These are phyloP conservation scores for Capsicum baccatum DNA, from an alignment of 257 asterid species.

Conservation along the genomic window DNA sequence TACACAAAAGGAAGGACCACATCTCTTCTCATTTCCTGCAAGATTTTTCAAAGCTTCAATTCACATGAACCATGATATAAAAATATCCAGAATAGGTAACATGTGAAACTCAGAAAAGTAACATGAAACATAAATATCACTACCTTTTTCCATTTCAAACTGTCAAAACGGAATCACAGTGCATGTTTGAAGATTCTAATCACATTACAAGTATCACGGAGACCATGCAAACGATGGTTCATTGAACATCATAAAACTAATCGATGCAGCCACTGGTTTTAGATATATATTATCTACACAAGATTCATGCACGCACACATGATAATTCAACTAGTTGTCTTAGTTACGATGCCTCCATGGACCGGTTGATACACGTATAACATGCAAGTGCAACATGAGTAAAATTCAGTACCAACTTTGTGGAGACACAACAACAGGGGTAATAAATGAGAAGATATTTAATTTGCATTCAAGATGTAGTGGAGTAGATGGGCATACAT, in stretches of 20 bases:
- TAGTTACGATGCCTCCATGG: neutral
- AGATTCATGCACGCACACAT: neutral
- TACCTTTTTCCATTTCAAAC: neutral
- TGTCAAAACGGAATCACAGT: neutral
- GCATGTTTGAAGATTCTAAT: slow-evolving; percentile 20
- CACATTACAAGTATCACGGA: slow-evolving; percentile 13
- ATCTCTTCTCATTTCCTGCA: neutral
- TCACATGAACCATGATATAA: slow-evolving; percentile 22
- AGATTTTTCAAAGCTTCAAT: neutral
- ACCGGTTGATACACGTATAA: neutral
- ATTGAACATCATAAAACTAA: neutral
- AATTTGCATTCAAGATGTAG: neutral
- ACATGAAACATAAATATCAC: neutral
- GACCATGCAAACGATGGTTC: neutral
- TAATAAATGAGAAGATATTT: slow-evolving; percentile 7
- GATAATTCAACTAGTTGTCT: neutral
- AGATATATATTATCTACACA: neutral
- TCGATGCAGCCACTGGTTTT: neutral
- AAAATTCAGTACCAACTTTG: slow-evolving; percentile 18
- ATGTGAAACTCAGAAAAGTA: neutral
- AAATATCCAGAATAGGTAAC: neutral
- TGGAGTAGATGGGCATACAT: slow-evolving; percentile 9
- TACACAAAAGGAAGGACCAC: neutral
- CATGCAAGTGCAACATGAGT: slow-evolving; percentile 8
- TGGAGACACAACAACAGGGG: neutral